Evolutionary conservation across 2,329 filamentous ascomycete genomes (phyloP).

Genomic region (Coniochaeta sp.): DNA sequence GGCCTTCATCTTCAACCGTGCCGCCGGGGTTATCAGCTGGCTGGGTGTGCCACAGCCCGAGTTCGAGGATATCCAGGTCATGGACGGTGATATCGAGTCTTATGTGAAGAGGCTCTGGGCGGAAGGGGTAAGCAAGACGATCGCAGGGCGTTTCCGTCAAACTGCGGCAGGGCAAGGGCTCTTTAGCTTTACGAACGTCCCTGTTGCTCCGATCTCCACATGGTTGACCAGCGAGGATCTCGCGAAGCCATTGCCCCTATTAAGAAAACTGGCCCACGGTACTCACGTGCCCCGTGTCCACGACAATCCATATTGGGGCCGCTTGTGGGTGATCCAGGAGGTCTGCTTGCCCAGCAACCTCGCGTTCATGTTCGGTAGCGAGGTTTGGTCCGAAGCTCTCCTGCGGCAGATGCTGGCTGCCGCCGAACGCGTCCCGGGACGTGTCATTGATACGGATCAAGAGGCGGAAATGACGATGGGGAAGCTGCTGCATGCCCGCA

Average conservation of each 20-base stretch:
- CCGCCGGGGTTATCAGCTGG: conserved; percentile 4
- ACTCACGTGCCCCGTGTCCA: not conserved
- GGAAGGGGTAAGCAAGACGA: not conserved
- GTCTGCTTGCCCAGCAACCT: conserved; percentile 8
- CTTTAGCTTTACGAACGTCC: not conserved
- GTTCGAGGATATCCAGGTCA: no score
- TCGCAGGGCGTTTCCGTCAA: not conserved
- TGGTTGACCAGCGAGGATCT: not conserved
- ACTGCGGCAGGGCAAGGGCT: not conserved
- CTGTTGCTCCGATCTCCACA: not conserved
- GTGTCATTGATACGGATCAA: not conserved
- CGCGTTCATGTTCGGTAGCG: conserved; percentile 5
- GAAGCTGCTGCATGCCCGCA: conserved; percentile 4
- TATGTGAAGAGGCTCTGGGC: not conserved
- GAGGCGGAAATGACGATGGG: not conserved
- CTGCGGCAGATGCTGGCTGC: conserved; percentile 1
- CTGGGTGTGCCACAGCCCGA: not conserved
- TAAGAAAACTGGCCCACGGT: not conserved
- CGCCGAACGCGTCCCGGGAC: not conserved
- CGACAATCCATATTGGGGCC: conserved; percentile 9
- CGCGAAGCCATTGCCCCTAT: not conserved
- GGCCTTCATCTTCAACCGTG: conserved; percentile 2
- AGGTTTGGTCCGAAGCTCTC: conserved; percentile 7
- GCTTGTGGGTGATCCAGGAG: conserved; percentile 13
- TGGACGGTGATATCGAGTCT: no score